Evolutionary conservation across 345 rosid genomes (phyloP).

Genomic region (Eucalyptus guilfoylei): DNA sequence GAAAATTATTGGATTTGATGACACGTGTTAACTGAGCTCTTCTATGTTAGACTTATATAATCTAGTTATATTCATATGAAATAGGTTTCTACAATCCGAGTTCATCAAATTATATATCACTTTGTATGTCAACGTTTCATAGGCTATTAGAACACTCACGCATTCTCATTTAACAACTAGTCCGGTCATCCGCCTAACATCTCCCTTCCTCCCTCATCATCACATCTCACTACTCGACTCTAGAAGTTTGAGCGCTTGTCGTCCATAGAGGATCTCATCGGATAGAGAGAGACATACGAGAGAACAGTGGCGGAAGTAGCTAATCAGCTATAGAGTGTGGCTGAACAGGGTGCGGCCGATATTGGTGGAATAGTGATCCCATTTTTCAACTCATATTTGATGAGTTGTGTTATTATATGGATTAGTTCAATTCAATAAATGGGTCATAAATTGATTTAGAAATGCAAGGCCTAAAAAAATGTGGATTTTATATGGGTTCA

Average conservation of each 20-base stretch:
- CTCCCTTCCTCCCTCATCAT: background rate
- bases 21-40: background rate
- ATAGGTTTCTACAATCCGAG: background rate
- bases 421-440: no score
- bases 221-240: background rate
- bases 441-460: no score
- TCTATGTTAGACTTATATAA: background rate
- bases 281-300: background rate
- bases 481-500: fast-evolving
- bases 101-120: background rate
- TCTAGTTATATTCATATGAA: background rate
- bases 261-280: background rate
- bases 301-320: no score
- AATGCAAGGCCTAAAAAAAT: no score
- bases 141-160: background rate
- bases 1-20: background rate
- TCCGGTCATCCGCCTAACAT: background rate
- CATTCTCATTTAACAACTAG: background rate
- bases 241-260: background rate
- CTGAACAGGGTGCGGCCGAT: no score
- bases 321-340: no score
- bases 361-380: no score
- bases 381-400: no score
- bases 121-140: background rate
- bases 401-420: no score